Evolutionary conservation across 139 green algal species (phyloP), one percentile per base, ranked within the genome.

Genomic region (Tetradesmus obliquus): DNA sequence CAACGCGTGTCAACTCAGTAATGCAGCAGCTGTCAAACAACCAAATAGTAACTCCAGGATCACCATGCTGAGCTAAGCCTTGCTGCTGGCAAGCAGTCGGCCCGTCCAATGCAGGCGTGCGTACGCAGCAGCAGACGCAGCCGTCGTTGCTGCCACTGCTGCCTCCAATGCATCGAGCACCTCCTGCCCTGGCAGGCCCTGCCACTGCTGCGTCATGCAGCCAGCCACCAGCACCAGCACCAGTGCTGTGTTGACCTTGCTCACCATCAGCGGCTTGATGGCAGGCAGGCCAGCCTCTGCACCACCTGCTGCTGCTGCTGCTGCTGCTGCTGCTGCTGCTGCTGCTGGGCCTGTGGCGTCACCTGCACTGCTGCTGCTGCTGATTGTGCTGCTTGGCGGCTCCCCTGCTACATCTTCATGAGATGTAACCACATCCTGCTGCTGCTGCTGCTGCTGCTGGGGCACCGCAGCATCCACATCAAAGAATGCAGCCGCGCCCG

Each of bases 181-280:
- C 0, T 84, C 72, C 2, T 95, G 76, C 8, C 57, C 71, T 1
- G 97, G 96, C 95, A 93, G 95, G 1, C 91, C 94, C 88, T 96
- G 92, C 94, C 93, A 95, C 8, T 93, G 91, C 22, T 94, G 86
- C 10, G 81, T 89, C 72, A 98, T 93, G 91, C 95, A 98, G 2
- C 91, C 93, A 1, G 86, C 95, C 45, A 98, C 86, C 12, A 99
- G 89, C 10, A 81, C 81, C 86, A 99, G 91, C 92, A 98, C 97
- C 17, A 99, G 86, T 83, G 94, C 96, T 5, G 97, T 99, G 91
- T 99, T 99, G 12, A 97, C 91, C 92, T 99, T 99, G 93, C 95
- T 98, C 10, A 98, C 93, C 57, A 97, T 86, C 69, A 98, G 91
- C 0, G 97, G 97, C 89, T 62, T 69, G 85, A 96, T 94, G 53